Conservation (phyloP, 805 yeast genomes). For the Barnettozyma salicaria region DNA sequence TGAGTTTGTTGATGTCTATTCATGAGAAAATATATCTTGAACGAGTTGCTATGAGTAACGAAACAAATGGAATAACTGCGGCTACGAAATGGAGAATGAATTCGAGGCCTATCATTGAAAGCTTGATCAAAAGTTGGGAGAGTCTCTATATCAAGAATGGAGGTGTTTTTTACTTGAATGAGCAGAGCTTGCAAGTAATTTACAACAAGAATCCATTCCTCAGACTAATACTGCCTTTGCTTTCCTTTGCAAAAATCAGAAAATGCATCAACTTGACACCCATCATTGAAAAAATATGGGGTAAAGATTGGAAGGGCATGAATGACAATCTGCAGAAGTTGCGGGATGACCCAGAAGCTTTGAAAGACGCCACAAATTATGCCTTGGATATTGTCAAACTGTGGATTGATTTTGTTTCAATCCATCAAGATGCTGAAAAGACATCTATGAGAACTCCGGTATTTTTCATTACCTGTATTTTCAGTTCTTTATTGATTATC, state of each 20-base stretch:
- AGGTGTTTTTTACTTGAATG: constrained; percentile 52
- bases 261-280: constrained; percentile 58
- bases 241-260: constrained; percentile 61
- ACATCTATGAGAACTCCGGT: constrained; percentile 71
- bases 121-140: constrained; percentile 64
- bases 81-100: constrained; percentile 62
- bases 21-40: constrained; percentile 61
- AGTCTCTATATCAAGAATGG: constrained; percentile 52
- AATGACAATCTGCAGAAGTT: constrained; percentile 43
- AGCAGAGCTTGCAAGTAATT: constrained; percentile 35
- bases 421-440: constrained; percentile 56
- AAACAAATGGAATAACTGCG: constrained; percentile 36
- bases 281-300: constrained; percentile 53
- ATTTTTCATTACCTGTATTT: constrained; percentile 65
- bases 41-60: constrained; percentile 33
- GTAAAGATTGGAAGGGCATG: constrained; percentile 66
- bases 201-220: constrained; percentile 50
- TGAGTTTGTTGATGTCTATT: constrained; percentile 55
- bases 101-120: constrained; percentile 51
- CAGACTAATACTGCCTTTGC: constrained; percentile 60
- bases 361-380: constrained; percentile 56
- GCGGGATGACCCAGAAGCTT: constrained; percentile 51
- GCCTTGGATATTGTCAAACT: constrained; percentile 54
- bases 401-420: constrained; percentile 70
- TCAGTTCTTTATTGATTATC: constrained; percentile 53